phyloP scores from a whole-genome alignment of 192 early-diverging fungal genomes.

The Podila horticola region DNA sequence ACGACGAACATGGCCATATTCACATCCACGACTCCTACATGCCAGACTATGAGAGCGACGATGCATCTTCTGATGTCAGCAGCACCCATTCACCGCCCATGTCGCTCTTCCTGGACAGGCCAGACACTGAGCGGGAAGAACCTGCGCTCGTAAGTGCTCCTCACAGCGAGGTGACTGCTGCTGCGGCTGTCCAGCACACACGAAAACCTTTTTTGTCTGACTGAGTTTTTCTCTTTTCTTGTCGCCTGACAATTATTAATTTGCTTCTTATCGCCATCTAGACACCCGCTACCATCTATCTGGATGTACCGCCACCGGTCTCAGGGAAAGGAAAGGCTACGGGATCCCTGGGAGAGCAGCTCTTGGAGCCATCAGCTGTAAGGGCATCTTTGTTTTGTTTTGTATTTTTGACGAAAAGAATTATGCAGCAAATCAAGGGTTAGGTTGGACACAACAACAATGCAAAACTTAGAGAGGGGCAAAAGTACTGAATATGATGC shows the following conservation, averaged over 20 bases:
- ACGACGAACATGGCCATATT: not conserved
- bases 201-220: constrained; percentile 26
- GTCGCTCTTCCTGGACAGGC: constrained; percentile 45
- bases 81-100: constrained; percentile 42
- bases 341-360: constrained; percentile 56
- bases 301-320: constrained; percentile 52
- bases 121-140: constrained; percentile 18
- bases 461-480: not conserved
- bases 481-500: constrained; percentile 3
- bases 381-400: constrained; percentile 3
- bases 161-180: not conserved
- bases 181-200: too few relatives aligned
- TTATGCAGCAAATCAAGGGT: too few relatives aligned
- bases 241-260: too few relatives aligned
- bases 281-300: constrained; percentile 65
- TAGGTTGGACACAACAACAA: too few relatives aligned
- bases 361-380: constrained; percentile 59
- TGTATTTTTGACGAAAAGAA: not conserved
- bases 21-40: constrained; percentile 29
- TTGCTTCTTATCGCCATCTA: constrained; percentile 19
- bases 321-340: constrained; percentile 32
- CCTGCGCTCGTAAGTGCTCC: constrained; percentile 38
- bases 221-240: constrained; percentile 3
- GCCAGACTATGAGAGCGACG: constrained; percentile 42
- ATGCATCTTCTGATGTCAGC: constrained; percentile 37